phyloP scores from a whole-genome alignment of 2,329 filamentous ascomycete species.

The Aspergillus sp. region DNA sequence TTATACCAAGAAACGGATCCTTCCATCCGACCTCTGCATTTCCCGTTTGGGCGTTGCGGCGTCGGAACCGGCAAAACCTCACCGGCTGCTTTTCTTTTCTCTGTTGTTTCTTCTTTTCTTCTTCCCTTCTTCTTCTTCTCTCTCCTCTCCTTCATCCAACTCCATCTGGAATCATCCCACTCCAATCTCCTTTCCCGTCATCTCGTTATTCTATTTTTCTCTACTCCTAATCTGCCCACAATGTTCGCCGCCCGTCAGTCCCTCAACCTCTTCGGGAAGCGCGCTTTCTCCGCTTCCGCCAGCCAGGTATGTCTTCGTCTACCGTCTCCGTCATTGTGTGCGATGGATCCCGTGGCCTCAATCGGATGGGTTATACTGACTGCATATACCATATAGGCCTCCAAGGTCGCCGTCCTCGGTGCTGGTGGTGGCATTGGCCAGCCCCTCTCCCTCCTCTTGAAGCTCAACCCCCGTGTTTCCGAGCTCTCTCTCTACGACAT shows the following conservation, averaged over 20 bases:
- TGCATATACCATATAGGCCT: slow-evolving; percentile 52
- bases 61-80: slow-evolving; percentile 6
- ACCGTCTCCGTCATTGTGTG: background rate
- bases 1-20: background rate
- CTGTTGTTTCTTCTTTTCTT: slow-evolving; percentile 4
- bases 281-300: slow-evolving; percentile 73
- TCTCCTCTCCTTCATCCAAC: slow-evolving; percentile 3
- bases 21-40: background rate
- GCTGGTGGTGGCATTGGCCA: slow-evolving; percentile 97
- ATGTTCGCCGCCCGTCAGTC: slow-evolving; percentile 66
- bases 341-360: no score
- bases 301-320: slow-evolving; percentile 54
- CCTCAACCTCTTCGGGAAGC: slow-evolving; percentile 56
- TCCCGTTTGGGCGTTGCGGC: background rate
- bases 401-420: slow-evolving; percentile 96
- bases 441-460: slow-evolving; percentile 92
- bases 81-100: slow-evolving; percentile 11
- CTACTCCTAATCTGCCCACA: slow-evolving; percentile 26
- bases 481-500: slow-evolving; percentile 98
- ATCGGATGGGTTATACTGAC: no score
- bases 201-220: background rate
- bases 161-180: background rate
- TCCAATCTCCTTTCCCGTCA: slow-evolving; percentile 8
- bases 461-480: slow-evolving; percentile 92
- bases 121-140: slow-evolving; percentile 9